Conservation (phyloP, 768 basidiomycete species). For the Artomyces pyxidatus region DNA sequence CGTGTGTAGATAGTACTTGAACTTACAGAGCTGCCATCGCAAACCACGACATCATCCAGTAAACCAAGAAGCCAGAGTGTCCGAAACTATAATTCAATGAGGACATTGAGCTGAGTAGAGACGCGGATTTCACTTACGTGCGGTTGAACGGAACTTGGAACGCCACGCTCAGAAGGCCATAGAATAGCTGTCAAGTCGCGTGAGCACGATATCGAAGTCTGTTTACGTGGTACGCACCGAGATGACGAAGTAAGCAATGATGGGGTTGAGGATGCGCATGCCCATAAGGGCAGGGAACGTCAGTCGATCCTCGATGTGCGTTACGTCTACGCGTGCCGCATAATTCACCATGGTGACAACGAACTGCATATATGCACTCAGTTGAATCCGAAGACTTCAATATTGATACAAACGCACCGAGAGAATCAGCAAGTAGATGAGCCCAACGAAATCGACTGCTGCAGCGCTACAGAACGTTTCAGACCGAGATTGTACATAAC, state of each 20-base stretch:
- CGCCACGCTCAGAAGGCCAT: slow-evolving; percentile 49
- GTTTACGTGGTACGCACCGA: slow-evolving; percentile 13
- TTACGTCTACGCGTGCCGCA: slow-evolving; percentile 24
- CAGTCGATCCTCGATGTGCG: slow-evolving; percentile 34
- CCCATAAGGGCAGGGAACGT: slow-evolving; percentile 30
- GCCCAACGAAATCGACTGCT: slow-evolving; percentile 25
- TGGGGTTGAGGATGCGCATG: slow-evolving; percentile 32
- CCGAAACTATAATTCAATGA: slow-evolving; percentile 31
- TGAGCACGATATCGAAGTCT: too few species aligned
- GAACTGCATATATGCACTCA: slow-evolving; percentile 5
- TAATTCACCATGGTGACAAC: slow-evolving; percentile 16
- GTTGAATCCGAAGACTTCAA: too few species aligned
- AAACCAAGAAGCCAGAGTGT: slow-evolving; percentile 46
- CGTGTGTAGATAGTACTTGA: neutral
- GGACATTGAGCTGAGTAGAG: neutral
- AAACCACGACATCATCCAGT: slow-evolving; percentile 59
- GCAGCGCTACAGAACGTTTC: slow-evolving; percentile 14
- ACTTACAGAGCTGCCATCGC: slow-evolving; percentile 52
- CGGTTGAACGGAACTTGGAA: slow-evolving; percentile 50
- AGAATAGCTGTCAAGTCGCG: slow-evolving; percentile 36
- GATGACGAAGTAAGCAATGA: slow-evolving; percentile 30
- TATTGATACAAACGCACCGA: slow-evolving; percentile 16
- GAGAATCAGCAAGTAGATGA: slow-evolving; percentile 25
- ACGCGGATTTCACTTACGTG: slow-evolving; percentile 25
- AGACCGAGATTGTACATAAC: neutral